phyloP scores from a whole-genome alignment of 257 asterid species.

The Agastache rugosa region DNA sequence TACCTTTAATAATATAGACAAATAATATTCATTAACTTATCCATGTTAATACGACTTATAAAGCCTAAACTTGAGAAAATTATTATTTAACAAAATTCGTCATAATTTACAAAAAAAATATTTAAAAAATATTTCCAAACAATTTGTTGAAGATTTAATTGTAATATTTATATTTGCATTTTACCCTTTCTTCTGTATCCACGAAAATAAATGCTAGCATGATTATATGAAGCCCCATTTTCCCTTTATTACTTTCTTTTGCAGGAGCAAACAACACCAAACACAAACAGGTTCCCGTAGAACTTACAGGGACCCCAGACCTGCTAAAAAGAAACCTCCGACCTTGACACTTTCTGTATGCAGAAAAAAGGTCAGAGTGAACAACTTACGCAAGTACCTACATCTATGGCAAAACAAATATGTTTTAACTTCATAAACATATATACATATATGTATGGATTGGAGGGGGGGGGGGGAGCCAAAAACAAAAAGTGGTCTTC shows the following conservation, averaged over 20 bases:
- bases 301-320: background rate
- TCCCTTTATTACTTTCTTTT: background rate
- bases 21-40: background rate
- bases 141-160: background rate
- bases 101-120: background rate
- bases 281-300: background rate
- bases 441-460: too few species aligned
- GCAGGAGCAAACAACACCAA: background rate
- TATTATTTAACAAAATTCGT: background rate
- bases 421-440: too few species aligned
- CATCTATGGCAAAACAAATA: background rate
- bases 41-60: background rate
- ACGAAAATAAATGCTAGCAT: constrained; percentile 4
- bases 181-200: background rate
- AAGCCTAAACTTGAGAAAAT: background rate
- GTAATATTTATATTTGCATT: background rate
- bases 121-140: background rate
- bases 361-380: background rate
- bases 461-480: too few species aligned
- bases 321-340: background rate
- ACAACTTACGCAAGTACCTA: background rate
- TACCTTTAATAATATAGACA: background rate
- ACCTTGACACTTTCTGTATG: background rate
- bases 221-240: constrained; percentile 5
- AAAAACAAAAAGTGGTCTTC: background rate